Evolutionary conservation across 169 alveolate species (phyloP).

Genomic region (Plasmodium inui): DNA sequence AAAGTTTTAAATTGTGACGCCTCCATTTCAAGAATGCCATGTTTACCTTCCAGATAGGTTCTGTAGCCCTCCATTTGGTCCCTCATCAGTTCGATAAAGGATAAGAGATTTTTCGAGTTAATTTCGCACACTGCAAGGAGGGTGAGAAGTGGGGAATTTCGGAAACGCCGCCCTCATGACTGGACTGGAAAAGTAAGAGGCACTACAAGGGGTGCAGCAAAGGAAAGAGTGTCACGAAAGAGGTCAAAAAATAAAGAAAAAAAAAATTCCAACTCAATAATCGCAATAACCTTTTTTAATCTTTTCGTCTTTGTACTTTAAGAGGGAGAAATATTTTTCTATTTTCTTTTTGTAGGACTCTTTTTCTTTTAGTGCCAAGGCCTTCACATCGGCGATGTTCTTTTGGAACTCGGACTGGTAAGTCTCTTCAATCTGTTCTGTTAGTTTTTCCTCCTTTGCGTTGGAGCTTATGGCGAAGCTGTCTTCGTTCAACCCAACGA

Average conservation of each 20-base stretch:
- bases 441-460: neutral
- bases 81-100: slow-evolving; percentile 26
- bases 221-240: neutral
- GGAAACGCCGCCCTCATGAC: neutral
- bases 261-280: neutral
- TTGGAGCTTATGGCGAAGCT: neutral
- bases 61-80: slow-evolving; percentile 62
- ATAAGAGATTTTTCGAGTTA: slow-evolving; percentile 32
- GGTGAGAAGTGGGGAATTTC: neutral
- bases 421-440: neutral
- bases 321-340: slow-evolving; percentile 56
- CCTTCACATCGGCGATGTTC: slow-evolving; percentile 44
- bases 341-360: slow-evolving; percentile 59
- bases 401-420: slow-evolving; percentile 39
- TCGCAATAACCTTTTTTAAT: slow-evolving; percentile 46
- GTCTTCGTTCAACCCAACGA: neutral
- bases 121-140: slow-evolving; percentile 41
- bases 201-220: neutral
- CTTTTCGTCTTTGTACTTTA: slow-evolving; percentile 54
- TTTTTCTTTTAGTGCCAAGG: slow-evolving; percentile 41
- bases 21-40: neutral
- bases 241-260: neutral
- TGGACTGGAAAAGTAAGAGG: neutral
- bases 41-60: slow-evolving; percentile 43
- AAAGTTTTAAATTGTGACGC: neutral